Conservation (phyloP, 768 basidiomycete genomes). For the Psilocybe tampanensis region DNA sequence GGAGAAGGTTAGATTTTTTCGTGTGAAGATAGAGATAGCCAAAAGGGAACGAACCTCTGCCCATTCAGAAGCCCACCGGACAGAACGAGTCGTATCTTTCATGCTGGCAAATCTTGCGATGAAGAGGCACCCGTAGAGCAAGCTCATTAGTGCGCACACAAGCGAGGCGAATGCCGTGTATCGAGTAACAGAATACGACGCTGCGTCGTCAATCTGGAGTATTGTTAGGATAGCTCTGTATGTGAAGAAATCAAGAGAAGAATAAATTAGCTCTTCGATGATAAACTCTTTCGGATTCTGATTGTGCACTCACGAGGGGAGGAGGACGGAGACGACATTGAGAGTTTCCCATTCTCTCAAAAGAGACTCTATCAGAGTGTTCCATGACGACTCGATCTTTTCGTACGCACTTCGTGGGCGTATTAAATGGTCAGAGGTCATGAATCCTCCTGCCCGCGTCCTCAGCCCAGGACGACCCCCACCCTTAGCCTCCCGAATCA, state of each 20-base stretch:
- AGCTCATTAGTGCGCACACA: conserved; percentile 60
- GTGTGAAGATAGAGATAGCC: background rate
- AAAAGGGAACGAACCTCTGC: conserved; percentile 48
- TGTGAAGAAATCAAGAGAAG: background rate
- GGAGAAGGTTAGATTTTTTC: background rate
- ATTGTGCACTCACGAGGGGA: conserved; percentile 29
- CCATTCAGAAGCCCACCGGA: conserved; percentile 66
- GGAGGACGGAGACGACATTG: conserved; percentile 35
- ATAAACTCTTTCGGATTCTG: too few relatives aligned
- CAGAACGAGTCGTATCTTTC: conserved; percentile 41
- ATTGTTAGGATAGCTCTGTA: conserved; percentile 36
- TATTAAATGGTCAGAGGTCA: conserved; percentile 5
- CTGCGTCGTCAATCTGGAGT: conserved; percentile 40
- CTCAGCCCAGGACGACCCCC: background rate
- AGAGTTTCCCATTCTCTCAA: conserved; percentile 38
- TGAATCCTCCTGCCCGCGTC: background rate
- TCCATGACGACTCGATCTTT: conserved; percentile 30
- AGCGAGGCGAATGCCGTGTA: conserved; percentile 60
- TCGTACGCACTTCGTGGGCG: conserved; percentile 12
- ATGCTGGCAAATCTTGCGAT: conserved; percentile 67
- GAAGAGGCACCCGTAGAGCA: conserved; percentile 66
- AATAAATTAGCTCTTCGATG: too few relatives aligned
- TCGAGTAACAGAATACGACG: conserved; percentile 54
- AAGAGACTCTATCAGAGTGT: conserved; percentile 30
- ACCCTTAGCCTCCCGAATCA: conserved; percentile 27